Evolutionary conservation across 306 rosid species (phyloP), one percentile per base, ranked within the genome.

Genomic region (Citrullus colocynthis): DNA sequence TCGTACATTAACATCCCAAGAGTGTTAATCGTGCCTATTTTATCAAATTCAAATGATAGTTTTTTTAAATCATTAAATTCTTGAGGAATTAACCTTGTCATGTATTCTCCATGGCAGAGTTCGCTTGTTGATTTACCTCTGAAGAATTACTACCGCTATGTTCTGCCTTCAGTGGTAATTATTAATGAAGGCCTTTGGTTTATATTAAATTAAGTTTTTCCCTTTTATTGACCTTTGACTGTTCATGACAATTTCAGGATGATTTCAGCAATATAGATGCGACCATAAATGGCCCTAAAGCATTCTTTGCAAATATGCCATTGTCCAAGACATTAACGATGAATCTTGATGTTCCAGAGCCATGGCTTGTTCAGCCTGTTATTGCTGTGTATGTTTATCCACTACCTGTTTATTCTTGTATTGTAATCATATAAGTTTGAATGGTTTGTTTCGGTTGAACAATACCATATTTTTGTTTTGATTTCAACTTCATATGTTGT

Each of bases 271-370:
- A 71, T 84, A 83, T 80, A 34, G 97, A 92, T 81, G 80, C 85
- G 65, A 75, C 92, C 24, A 76, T 92, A 80, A 91, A 91, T 85
- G 99, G 98, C 49, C 99, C 99, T 54, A 92, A 95, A 85, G 99
- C 99, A 51, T 95, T 92, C 85, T 95, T 95, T 41, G 89, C 98
- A 75, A 95, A 95, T 86, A 95, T 95, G 98, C 99, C 99, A 66
- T 76, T 91, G 84, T 95, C 99, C 30, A 95, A 95, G 87, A 95
- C 99, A 17, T 90, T 95, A 77, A 95, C 99, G 39, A 95, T 92
- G 99, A 92, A 95, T 83, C 98, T 95, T 82, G 99, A 95, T 85
- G 99, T 92, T 83, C 99, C 99, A 7, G 99, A 95, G 83, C 97
- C 99, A 56, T 95, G 99, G 99, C 99, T 95, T 86, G 92, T 95